These are phyloP conservation scores for Colletotrichum tabaci DNA, from an alignment of 2,329 filamentous ascomycete genomes.

Conservation along the genomic window DNA sequence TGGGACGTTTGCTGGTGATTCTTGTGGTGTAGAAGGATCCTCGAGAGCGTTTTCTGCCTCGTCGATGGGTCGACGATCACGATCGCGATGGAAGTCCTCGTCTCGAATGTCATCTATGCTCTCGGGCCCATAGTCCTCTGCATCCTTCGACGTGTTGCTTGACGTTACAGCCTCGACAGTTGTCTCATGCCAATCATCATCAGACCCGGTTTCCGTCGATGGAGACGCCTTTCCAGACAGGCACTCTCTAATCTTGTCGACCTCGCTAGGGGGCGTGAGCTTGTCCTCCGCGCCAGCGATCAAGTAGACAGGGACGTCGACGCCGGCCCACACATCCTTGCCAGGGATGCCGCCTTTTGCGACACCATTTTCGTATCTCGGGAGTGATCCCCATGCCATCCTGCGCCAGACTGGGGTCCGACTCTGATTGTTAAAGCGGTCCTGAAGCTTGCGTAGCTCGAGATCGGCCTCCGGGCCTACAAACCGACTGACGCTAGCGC, in stretches of 20 bases:
- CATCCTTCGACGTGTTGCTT: slow-evolving; percentile 54
- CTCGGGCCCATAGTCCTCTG: slow-evolving; percentile 51
- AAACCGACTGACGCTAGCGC: slow-evolving; percentile 84
- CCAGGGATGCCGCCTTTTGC: slow-evolving; percentile 78
- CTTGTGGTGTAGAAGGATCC: slow-evolving; percentile 64
- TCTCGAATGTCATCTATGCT: slow-evolving; percentile 57
- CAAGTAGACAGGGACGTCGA: slow-evolving; percentile 83
- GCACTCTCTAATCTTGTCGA: slow-evolving; percentile 73
- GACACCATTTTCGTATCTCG: slow-evolving; percentile 68
- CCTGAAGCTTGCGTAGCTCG: slow-evolving; percentile 77
- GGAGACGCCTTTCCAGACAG: slow-evolving; percentile 30
- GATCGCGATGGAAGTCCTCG: slow-evolving; percentile 54
- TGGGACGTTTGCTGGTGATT: slow-evolving; percentile 58
- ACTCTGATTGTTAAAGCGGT: slow-evolving; percentile 86
- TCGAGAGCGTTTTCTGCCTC: slow-evolving; percentile 56
- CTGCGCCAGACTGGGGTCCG: slow-evolving; percentile 85
- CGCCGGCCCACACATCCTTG: slow-evolving; percentile 77
- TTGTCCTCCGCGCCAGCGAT: slow-evolving; percentile 84
- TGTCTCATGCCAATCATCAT: slow-evolving; percentile 48
- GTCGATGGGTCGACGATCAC: slow-evolving; percentile 46
- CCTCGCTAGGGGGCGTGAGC: slow-evolving; percentile 80
- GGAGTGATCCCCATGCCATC: slow-evolving; percentile 82
- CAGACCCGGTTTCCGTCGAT: slow-evolving; percentile 37
- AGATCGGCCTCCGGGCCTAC: slow-evolving; percentile 77
- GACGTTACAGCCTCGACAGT: slow-evolving; percentile 66